Evolutionary conservation across 805 yeast species (phyloP), one percentile per base, ranked within the genome.

Genomic region (Candida endomychidarum): DNA sequence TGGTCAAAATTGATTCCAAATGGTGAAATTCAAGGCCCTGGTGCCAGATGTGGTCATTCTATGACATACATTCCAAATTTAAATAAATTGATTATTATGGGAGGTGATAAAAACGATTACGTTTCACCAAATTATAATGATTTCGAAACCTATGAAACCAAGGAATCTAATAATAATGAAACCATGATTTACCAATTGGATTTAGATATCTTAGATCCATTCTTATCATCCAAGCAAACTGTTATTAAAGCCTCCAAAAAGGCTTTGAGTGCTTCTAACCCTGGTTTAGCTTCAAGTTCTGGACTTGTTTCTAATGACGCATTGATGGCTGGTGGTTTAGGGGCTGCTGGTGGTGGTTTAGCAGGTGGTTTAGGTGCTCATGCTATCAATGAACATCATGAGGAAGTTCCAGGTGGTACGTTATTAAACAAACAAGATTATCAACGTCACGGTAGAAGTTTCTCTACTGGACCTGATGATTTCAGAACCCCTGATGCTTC

Each of bases 31-130:
- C 68, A 73, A 26, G 71, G 73, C 9, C 95, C 96, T 1, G 86
- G 90, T 32, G 80, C 93, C 10, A 78, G 97, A 51, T 86, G 91
- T 46, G 98, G 98, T 8, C 99, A 93, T 62, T 80, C 96, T 6
- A 67, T 91, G 63, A 81, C 97, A 1, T 82, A 78, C 38, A 60
- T 85, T 41, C 69, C 82, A 35, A 76, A 72, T 18, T 78, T 77
- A 45, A 78, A 86, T 53, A 86, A 82, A 61, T 55, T 91, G 24
- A 57, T 90, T 9, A 77, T 91, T 11, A 82, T 95, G 86, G 99
- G 99, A 31, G 98, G 99, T 43, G 96, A 88, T 60, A 76, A 80
- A 49, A 75, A 78, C 47, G 91, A 86, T 55, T 81, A 77, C 52
- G 80, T 82, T 32, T 56, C 66, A 19, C 70, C 70, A 18, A 73